These are phyloP conservation scores for Alternaria brassicae DNA, from an alignment of 2,329 filamentous ascomycete genomes.

Conservation along the genomic window DNA sequence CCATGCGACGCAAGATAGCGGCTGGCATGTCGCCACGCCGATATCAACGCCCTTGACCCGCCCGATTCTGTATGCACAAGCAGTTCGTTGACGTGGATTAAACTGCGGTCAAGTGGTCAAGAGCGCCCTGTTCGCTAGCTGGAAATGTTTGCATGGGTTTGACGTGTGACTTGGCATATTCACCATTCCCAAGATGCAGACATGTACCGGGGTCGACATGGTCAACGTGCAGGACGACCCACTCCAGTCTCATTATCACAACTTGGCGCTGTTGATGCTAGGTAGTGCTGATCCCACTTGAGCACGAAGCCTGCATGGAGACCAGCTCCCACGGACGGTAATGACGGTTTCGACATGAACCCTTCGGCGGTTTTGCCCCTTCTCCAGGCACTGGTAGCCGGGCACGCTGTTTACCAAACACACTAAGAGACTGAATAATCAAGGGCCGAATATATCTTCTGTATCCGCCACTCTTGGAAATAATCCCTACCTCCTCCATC, in stretches of 20 bases:
- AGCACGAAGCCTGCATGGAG: constrained; percentile 4
- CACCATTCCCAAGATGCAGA: constrained; percentile 1
- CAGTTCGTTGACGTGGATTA: not conserved
- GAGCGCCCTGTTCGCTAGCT: constrained; percentile 6
- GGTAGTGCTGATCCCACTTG: constrained; percentile 13
- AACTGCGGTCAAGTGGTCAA: constrained; percentile 6
- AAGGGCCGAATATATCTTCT: constrained; percentile 11
- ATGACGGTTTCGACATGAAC: constrained; percentile 12
- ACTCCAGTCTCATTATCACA: constrained; percentile 7
- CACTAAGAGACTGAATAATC: constrained; percentile 1
- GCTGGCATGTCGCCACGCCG: not conserved
- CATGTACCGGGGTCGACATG: constrained; percentile 11
- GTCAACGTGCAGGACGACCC: constrained; percentile 9
- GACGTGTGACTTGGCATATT: constrained; percentile 9
- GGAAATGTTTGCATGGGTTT: constrained; percentile 1
- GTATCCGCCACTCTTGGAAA: constrained; percentile 3
- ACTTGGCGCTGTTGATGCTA: constrained; percentile 9
- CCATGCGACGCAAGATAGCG: not conserved
- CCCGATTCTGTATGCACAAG: constrained; percentile 3
- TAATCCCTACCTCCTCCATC: constrained; percentile 8
- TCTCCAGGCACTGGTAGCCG: constrained; percentile 1
- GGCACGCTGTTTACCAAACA: constrained; percentile 6
- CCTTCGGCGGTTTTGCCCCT: constrained; percentile 5
- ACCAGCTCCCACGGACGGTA: constrained; percentile 4
- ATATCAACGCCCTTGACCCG: not conserved